Evolutionary conservation across 108 stramenopile species (phyloP), one percentile per base, ranked within the genome.

Genomic region (Cyclotella cryptica): DNA sequence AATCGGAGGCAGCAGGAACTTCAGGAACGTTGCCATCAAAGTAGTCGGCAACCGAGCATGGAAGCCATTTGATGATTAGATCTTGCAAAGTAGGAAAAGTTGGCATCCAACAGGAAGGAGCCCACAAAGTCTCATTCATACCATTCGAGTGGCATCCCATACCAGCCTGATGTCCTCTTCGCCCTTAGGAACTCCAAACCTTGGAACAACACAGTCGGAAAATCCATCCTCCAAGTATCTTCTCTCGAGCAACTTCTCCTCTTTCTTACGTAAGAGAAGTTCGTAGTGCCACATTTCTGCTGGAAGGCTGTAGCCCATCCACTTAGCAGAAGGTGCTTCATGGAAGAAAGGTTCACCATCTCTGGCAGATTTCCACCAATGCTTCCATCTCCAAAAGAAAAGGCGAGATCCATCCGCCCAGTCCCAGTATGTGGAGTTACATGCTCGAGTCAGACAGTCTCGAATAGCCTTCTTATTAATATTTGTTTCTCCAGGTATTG

Each of bases 141-240:
- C 86, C 86, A 54, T 51, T 58, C 39, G 54, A 3, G 81, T 78
- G 6, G 68, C 82, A 67, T 83, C 82, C 43, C 69, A 86, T n/a
- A 86, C 86, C 55, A 86, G 60, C 10, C 86, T 68, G 40, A 86
- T 83, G 45, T 85, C 79, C 13, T 49, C 44, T 18, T 44, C 63
- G 4, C 74, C 46, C 54, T 83, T 86, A 4, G 78, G 70, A 1
- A 82, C 78, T 24, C 65, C 66, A 52, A 82, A 81, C 27, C 60
- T 22, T 10, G 60, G 30, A 22, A 61, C 60, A 30, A 61, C 10
- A 29, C 27, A 61, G 30, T 61, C 30, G 27, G 17, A 22, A 35
- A 61, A 67, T 12, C 66, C 66, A 12, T 27, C 13, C 46, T 67
- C 66, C 41, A 67, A 13, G 66, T 67, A 67, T 9, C 66, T 41